These are phyloP conservation scores for Suhomyces prunicola DNA, from an alignment of 805 yeast genomes.

Conservation along the genomic window DNA sequence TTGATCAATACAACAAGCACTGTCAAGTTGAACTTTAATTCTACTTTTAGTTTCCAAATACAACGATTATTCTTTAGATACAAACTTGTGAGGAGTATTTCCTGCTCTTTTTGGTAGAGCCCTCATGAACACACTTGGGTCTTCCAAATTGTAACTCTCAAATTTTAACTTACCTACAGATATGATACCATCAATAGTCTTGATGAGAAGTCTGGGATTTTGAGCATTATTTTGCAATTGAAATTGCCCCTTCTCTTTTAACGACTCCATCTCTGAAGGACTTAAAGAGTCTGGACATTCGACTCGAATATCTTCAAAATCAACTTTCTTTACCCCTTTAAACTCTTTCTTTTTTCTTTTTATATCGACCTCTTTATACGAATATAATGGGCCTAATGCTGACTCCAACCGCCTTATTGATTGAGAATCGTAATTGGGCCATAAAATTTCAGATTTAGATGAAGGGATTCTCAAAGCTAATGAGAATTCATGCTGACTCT, in stretches of 20 bases:
- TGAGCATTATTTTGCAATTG: neutral
- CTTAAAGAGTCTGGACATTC: neutral
- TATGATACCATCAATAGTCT: conserved; percentile 45
- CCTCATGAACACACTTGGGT: conserved; percentile 41
- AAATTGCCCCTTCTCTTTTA: neutral
- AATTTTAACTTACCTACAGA: conserved; percentile 41
- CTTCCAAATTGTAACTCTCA: conserved; percentile 53
- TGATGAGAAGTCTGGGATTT: conserved; percentile 30
- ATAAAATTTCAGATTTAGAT: conserved; percentile 41
- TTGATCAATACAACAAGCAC: conserved; percentile 68
- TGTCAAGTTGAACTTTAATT: conserved; percentile 48
- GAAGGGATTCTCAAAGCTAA: conserved; percentile 58
- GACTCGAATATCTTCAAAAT: conserved; percentile 38
- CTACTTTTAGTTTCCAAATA: conserved; percentile 10
- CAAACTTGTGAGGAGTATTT: conserved; percentile 14
- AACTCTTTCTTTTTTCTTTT: conserved; percentile 30
- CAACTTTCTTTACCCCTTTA: conserved; percentile 42
- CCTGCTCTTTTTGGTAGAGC: conserved; percentile 49
- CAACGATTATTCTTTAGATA: neutral
- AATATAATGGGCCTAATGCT: conserved; percentile 56
- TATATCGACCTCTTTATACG: conserved; percentile 38
- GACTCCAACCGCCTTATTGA: conserved; percentile 42
- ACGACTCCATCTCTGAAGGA: neutral
- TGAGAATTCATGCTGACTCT: conserved; percentile 32
- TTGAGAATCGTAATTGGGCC: conserved; percentile 40